phyloP scores from a whole-genome alignment of 2,329 filamentous ascomycete species.

The Stylonectria norvegica region DNA sequence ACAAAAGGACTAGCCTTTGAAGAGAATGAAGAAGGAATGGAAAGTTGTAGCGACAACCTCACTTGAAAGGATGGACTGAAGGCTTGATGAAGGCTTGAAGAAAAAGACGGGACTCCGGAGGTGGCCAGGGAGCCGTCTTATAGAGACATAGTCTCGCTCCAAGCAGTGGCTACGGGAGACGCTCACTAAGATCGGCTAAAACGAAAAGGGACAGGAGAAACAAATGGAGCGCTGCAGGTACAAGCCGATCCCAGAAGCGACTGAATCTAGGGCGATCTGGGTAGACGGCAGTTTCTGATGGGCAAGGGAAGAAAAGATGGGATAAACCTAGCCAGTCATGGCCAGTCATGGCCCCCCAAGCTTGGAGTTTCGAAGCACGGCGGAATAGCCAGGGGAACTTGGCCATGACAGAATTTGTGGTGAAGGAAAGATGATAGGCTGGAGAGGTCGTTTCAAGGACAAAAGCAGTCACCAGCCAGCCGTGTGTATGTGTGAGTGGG shows the following conservation, averaged over 20 bases:
- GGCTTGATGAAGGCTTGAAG: slow-evolving; percentile 27
- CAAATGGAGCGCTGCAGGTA: slow-evolving; percentile 17
- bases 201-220: slow-evolving; percentile 15
- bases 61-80: slow-evolving; percentile 26
- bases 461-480: slow-evolving; percentile 23
- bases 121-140: slow-evolving; percentile 21
- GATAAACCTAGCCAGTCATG: slow-evolving; percentile 23
- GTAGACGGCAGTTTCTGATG: slow-evolving; percentile 16
- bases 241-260: slow-evolving; percentile 8
- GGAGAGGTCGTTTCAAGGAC: slow-evolving; percentile 28
- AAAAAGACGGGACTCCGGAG: slow-evolving; percentile 9
- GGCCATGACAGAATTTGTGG: slow-evolving; percentile 19
- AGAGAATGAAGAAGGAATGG: slow-evolving; percentile 26
- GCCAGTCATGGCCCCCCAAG: slow-evolving; percentile 13
- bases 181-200: slow-evolving; percentile 1
- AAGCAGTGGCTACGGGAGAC: slow-evolving; percentile 18
- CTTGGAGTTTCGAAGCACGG: slow-evolving; percentile 38
- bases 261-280: slow-evolving; percentile 16
- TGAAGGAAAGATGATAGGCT: slow-evolving; percentile 30
- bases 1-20: slow-evolving; percentile 27
- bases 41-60: slow-evolving; percentile 29
- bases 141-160: slow-evolving; percentile 16
- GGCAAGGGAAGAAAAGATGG: slow-evolving; percentile 31
- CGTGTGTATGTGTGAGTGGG: slow-evolving; percentile 24
- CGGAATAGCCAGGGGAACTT: slow-evolving; percentile 32